phyloP scores from a whole-genome alignment of 1,139 yeast species.

The Protomyces inundatus region DNA sequence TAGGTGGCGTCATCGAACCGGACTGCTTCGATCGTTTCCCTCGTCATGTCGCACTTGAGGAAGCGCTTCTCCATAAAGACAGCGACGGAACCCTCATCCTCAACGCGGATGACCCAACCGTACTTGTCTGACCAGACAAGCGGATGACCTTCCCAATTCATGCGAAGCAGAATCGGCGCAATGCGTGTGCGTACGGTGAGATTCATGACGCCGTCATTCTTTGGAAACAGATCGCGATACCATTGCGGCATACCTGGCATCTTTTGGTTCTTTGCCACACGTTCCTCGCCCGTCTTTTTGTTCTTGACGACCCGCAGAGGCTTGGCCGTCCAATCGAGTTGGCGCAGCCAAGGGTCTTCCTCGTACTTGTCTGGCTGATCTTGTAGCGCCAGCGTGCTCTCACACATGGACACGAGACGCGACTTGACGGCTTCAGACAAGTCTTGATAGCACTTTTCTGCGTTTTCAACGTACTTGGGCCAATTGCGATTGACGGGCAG shows the following conservation, averaged over 20 bases:
- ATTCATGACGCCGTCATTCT: slow-evolving; percentile 46
- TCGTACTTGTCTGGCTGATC: slow-evolving; percentile 38
- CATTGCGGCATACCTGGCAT: slow-evolving; percentile 91
- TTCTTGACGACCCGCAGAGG: slow-evolving; percentile 61
- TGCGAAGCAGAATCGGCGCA: slow-evolving; percentile 66
- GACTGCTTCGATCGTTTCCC: slow-evolving; percentile 37
- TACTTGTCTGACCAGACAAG: slow-evolving; percentile 67
- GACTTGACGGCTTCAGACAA: slow-evolving; percentile 54
- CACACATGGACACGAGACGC: slow-evolving; percentile 57
- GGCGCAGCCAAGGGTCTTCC: slow-evolving; percentile 81
- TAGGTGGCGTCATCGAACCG: slow-evolving; percentile 36
- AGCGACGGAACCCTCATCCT: slow-evolving; percentile 39
- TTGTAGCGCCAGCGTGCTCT: slow-evolving; percentile 49
- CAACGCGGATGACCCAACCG: slow-evolving; percentile 87
- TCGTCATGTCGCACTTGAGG: slow-evolving; percentile 41
- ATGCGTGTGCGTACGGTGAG: slow-evolving; percentile 68
- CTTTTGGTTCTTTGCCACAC: slow-evolving; percentile 58
- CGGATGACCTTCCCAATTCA: slow-evolving; percentile 84
- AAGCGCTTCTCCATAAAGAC: slow-evolving; percentile 53
- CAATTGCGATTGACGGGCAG: slow-evolving; percentile 74
- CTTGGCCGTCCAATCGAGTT: slow-evolving; percentile 76
- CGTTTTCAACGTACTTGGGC: slow-evolving; percentile 61
- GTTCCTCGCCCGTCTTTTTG: slow-evolving; percentile 54
- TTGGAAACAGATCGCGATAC: slow-evolving; percentile 65
- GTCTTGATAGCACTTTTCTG: slow-evolving; percentile 63